Evolutionary conservation across 306 rosid species (phyloP), one percentile per base, ranked within the genome.

Genomic region (Lablab purpureus): DNA sequence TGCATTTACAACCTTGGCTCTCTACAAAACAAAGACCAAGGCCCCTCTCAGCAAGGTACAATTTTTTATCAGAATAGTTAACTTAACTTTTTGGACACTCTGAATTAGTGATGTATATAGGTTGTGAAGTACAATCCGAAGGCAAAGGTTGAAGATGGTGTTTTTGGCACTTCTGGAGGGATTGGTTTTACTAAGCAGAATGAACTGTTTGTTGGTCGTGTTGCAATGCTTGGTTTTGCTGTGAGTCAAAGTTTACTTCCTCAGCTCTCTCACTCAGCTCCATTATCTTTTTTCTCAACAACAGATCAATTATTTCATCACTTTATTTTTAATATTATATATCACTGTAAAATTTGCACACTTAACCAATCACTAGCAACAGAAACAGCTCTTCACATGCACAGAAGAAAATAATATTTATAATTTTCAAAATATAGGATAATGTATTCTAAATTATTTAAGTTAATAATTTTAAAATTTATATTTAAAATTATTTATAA

Each of bases 121-220:
- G 97, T 74, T 75, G n/a, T 90, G 47, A 17, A 81, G 81, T 3
- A 0, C 34, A 30, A 30, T 30, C 77, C 92, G 17, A 92, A 94
- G 88, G 82, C 83, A 17, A 93, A 90, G 90, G 98, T 92, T 80
- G 99, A 95, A 84, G 92, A 88, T 80, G 99, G 99, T 21, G 6
- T 95, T 49, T 92, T 95, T 75, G 99, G 99, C 17, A 93, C 99
- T 71, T 95, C 99, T 0, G 99, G 99, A 18, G 99, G 99, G 46
- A 86, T 95, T 87, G 99, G 98, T 32, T 95, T 95, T 73, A 95
- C 99, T 0, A 95, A 95, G 90, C 89, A 91, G 89, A 95, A 95
- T 45, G 99, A 95, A 83, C 98, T 95, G 62, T 95, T 95, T 28
- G 99, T 95, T 17, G 98, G 99, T 72, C 99, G 98, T 64, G 97